Base-by-base conservation (phyloP, 345 rosid genomes). In the Lumnitzera littorea region DNA sequence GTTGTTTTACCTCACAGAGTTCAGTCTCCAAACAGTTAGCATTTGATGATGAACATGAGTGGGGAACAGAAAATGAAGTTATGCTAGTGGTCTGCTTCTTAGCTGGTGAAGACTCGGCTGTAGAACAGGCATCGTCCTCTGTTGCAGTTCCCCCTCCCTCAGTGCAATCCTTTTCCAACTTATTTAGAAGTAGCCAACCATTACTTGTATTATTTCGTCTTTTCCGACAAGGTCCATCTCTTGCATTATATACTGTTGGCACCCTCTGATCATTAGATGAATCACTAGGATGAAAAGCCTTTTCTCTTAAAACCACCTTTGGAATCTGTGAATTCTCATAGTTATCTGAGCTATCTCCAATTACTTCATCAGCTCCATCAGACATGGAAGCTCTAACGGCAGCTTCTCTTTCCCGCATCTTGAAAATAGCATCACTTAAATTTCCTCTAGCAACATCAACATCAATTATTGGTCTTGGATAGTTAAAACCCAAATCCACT, bases 191-290 rank as follows among this genome's bases (percentile, higher is more conserved):
- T 4, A 17, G 54, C 23, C 13, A 48, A 53, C 11, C 41, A 36
- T 16, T 65, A 36, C 67, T 69, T 57, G 69, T 79, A 36, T 24
- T 55, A 63, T 76, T 84, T 27, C 73, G 50, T 79, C 95, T 85
- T 85, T 89, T 91, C 70, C 67, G 70, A 57, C 50, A 13, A 62
- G 58, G 72, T 69, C 24, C 68, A 14, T 23, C 70, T 50, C 72
- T 66, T 63, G 54, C 58, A 67, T 69, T 72, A 23, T 72, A 81
- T 51, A 64, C 60, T 0, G 82, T 59, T 12, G 95, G 95, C 25
- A 87, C 96, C 78, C 60, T 82, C 77, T 91, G 98, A 79, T 89
- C 98, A 46, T 87, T 85, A 16, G 83, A 78, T 15, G 96, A 88
- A 51, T 17, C 31, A 15, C 82, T 78, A 17, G 75, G 79, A 50